phyloP scores from a whole-genome alignment of 1,284 basidiomycete genomes.

The Sphagnurus paluster region DNA sequence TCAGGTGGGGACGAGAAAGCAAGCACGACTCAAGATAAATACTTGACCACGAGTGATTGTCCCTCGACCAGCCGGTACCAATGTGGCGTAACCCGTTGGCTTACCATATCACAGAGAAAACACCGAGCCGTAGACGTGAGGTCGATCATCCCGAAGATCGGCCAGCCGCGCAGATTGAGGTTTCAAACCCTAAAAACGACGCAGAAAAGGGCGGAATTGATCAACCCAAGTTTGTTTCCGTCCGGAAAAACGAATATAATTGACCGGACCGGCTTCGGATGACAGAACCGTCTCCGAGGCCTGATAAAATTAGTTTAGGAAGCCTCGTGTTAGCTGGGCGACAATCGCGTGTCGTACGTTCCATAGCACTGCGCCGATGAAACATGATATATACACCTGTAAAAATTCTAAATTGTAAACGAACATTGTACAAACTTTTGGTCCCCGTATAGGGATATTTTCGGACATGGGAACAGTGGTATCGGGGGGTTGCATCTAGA shows the following conservation, averaged over 20 bases:
- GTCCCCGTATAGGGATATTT: neutral
- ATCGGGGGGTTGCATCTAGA: neutral
- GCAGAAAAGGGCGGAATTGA: conserved; percentile 7
- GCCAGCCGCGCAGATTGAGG: no score
- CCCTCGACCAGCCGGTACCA: conserved; percentile 18
- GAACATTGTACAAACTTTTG: no score
- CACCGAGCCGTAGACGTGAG: conserved; percentile 30
- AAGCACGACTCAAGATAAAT: conserved; percentile 27
- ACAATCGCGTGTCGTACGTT: no score
- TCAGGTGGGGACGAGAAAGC: conserved; percentile 9
- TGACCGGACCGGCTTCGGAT: no score
- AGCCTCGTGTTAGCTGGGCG: no score
- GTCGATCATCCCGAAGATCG: conserved; percentile 35
- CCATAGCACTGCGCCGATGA: no score
- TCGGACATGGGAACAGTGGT: neutral
- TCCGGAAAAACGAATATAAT: neutral
- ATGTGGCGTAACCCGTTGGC: conserved; percentile 31
- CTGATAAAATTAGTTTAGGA: no score
- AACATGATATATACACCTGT: no score
- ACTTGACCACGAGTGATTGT: conserved; percentile 20
- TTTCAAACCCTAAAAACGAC: no score
- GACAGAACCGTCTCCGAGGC: no score
- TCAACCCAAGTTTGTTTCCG: no score
- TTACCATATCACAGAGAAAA: conserved; percentile 34
- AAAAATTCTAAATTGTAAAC: no score